Conservation (phyloP, 2,329 filamentous ascomycete genomes). For the Zasmidium angulare region DNA sequence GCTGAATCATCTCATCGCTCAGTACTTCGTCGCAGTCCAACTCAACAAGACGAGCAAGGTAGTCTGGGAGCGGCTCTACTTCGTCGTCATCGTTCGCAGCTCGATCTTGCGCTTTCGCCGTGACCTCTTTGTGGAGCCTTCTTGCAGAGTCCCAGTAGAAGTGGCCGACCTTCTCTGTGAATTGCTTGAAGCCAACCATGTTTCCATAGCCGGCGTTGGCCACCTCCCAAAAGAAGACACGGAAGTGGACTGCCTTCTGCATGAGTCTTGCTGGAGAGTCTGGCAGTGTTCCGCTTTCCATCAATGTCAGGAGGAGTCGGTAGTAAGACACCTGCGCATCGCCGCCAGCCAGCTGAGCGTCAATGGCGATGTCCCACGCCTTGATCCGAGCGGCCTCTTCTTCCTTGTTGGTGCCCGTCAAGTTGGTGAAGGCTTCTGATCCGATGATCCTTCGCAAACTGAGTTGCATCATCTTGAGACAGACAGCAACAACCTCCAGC, state of each 20-base stretch:
- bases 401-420: conserved; percentile 79
- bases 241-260: conserved; percentile 87
- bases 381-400: conserved; percentile 84
- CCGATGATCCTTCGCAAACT: conserved; percentile 77
- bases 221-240: conserved; percentile 81
- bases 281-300: conserved; percentile 84
- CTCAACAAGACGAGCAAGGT: conserved; percentile 73
- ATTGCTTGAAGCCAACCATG: conserved; percentile 63
- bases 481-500: conserved; percentile 77
- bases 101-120: conserved; percentile 26
- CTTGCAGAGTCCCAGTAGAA: conserved; percentile 81
- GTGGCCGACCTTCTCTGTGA: conserved; percentile 72
- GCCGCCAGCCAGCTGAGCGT: conserved; percentile 87
- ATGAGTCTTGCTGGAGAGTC: conserved; percentile 80
- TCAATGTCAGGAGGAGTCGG: conserved; percentile 78
- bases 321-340: conserved; percentile 88
- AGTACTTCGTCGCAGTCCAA: conserved; percentile 81
- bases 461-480: conserved; percentile 78
- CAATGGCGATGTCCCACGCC: conserved; percentile 89
- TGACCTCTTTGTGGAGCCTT: conserved; percentile 53
- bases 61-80: conserved; percentile 70
- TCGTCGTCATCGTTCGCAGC: conserved; percentile 42
- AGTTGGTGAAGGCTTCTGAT: conserved; percentile 69
- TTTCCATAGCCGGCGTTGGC: conserved; percentile 65
- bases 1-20: conserved; percentile 72